Conservation (phyloP, 352 stramenopile species). For the Globisporangium paddicum region DNA sequence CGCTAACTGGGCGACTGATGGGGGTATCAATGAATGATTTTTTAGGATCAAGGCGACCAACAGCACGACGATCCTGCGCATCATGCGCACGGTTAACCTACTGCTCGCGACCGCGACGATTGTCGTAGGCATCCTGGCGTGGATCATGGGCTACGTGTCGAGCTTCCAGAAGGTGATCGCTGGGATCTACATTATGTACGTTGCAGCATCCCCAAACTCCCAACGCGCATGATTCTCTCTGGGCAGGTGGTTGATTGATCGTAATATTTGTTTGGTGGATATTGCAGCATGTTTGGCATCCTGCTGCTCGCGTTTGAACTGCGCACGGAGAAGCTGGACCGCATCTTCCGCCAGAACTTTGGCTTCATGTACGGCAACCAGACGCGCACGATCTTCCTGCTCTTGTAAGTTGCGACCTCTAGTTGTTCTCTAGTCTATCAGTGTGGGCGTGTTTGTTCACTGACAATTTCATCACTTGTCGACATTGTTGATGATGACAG, state of each 20-base stretch:
- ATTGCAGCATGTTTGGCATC: slow-evolving; percentile 64
- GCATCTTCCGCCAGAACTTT: slow-evolving; percentile 81
- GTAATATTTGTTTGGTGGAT: too few species aligned
- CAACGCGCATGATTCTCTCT: not conserved
- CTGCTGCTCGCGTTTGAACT: slow-evolving; percentile 82
- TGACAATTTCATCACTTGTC: not conserved
- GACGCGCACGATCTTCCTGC: slow-evolving; percentile 82
- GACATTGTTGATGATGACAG: slow-evolving; percentile 5
- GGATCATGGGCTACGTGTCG: slow-evolving; percentile 73
- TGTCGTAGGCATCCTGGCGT: slow-evolving; percentile 61
- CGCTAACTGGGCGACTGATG: not conserved
- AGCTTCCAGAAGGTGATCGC: slow-evolving; percentile 81
- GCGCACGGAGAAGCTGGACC: slow-evolving; percentile 76
- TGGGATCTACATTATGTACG: slow-evolving; percentile 87
- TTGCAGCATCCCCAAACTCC: not conserved
- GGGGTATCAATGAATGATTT: not conserved
- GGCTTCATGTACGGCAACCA: slow-evolving; percentile 90
- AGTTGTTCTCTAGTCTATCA: too few species aligned
- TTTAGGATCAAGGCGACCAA: slow-evolving; percentile 78
- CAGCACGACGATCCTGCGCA: slow-evolving; percentile 68
- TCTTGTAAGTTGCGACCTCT: slow-evolving; percentile 63
- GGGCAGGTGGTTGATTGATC: too few species aligned
- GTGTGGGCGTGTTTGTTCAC: too few species aligned
- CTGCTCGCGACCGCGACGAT: slow-evolving; percentile 72
- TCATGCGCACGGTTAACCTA: slow-evolving; percentile 79